Conservation (phyloP, 2,329 filamentous ascomycete genomes). For the Beauveria sp. region DNA sequence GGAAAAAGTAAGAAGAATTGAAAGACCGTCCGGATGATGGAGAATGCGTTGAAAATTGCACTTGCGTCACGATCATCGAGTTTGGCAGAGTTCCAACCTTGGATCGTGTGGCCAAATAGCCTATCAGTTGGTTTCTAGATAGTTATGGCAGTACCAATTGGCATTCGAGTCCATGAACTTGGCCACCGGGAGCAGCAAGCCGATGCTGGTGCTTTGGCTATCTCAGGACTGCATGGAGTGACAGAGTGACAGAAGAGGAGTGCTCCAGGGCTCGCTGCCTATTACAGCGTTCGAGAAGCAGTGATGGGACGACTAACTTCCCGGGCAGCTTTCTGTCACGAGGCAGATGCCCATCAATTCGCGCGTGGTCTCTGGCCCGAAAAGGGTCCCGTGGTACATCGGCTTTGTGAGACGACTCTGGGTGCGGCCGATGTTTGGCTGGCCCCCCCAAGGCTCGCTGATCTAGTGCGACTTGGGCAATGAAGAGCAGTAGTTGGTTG, state of each 20-base stretch:
- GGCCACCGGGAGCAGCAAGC: neutral
- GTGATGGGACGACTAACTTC: neutral
- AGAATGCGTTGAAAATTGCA: no score
- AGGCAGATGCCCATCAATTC: neutral
- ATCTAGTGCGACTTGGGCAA: no score
- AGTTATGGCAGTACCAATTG: neutral
- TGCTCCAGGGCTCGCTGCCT: neutral
- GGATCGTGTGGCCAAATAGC: no score
- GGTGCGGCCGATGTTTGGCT: neutral
- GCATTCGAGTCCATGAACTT: neutral
- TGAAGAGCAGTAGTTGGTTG: no score
- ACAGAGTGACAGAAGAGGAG: no score
- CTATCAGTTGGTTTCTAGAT: no score
- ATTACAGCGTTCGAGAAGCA: neutral
- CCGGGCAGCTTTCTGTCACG: neutral
- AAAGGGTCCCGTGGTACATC: neutral
- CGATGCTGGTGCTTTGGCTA: neutral
- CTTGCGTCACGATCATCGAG: no score
- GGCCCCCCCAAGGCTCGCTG: no score
- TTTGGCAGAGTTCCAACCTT: no score
- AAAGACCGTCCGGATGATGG: no score
- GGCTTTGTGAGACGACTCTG: neutral
- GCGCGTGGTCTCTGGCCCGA: neutral
- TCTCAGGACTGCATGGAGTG: neutral
- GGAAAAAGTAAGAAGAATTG: no score